Base-by-base conservation (phyloP, 2,329 filamentous ascomycete genomes). In the Zymoseptoria passerinii region DNA sequence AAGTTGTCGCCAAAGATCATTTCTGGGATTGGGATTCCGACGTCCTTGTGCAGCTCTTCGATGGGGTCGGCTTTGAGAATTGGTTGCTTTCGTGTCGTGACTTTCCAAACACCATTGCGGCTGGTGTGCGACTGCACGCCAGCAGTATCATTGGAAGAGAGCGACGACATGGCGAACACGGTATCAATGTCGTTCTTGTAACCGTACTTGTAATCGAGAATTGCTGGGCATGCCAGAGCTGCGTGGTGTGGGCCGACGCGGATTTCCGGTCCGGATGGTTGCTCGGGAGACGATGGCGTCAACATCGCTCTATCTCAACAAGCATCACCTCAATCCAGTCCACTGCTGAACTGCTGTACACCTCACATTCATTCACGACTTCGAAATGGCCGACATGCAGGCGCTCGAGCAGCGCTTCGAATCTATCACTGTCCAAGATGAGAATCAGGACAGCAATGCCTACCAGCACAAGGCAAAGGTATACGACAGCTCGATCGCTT, bases 1-100 rank as follows among this genome's bases (percentile, higher is more conserved):
- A 88, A 78, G 74, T 99, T 99, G 78, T 99, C 92, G 61, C 94
- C 94, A 71, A 99, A 99, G 65, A 99, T 99, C 94, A 99, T 99
- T 77, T 99, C 94, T 8, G 94, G 94, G 48, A 92, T 84, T 18
- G 92, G 85, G 70, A 99, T 96, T 28, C 86, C 86, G 56, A 99
- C 81, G 62, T 83, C 84, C 58, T 81, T 80, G 48, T 86, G 86
- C 84, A 99, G 89, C 44, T 83, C 83, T 70, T 96, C 91, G 70
- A 99, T 97, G 54, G 91, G 89, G 5, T 83, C 88, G 51, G 92
- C 85, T 74, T 96, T 96, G 67, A 95, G 88, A 73, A 99, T 99
- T 62, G 94, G 94, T 54, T 94, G 85, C 78, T 96, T 96, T 71
- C 90, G 88, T 56, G 89, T 89, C 28, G 83, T 83, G 73, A 97